Conservation (phyloP, 768 basidiomycete genomes). For the button mushroom (Agaricus bisporus) region DNA sequence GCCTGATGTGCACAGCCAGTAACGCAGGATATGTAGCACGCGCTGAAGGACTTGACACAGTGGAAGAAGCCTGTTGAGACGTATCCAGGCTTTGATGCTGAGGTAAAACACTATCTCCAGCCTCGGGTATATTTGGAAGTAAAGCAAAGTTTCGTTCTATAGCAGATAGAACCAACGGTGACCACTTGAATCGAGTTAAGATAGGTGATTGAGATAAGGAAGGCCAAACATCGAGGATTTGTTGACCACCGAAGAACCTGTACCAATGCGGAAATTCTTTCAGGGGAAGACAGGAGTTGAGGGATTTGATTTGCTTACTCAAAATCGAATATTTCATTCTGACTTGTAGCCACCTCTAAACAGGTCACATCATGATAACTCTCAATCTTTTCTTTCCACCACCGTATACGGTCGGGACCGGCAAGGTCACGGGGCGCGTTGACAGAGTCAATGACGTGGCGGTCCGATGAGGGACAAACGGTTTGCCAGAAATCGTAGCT, state of each 20-base stretch:
- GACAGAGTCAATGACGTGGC: slow-evolving; percentile 24
- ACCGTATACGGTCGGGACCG: slow-evolving; percentile 34
- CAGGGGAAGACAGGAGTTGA: neutral
- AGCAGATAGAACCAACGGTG: slow-evolving; percentile 42
- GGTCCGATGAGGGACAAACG: slow-evolving; percentile 33
- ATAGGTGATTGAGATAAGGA: slow-evolving; percentile 31
- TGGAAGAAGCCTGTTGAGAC: slow-evolving; percentile 10
- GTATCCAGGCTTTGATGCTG: neutral
- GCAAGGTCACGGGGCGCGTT: slow-evolving; percentile 26
- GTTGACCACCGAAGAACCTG: slow-evolving; percentile 45
- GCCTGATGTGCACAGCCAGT: slow-evolving; percentile 48
- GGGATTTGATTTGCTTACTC: slow-evolving; percentile 27
- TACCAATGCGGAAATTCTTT: neutral
- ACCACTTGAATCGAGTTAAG: slow-evolving; percentile 45
- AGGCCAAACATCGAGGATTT: slow-evolving; percentile 27
- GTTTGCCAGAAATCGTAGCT: slow-evolving; percentile 42
- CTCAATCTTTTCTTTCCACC: slow-evolving; percentile 41
- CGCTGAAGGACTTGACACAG: slow-evolving; percentile 12
- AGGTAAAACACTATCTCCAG: neutral
- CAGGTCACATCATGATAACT: slow-evolving; percentile 16
- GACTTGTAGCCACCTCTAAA: slow-evolving; percentile 1
- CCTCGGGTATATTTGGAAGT: slow-evolving; percentile 14
- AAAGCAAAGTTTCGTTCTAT: slow-evolving; percentile 43
- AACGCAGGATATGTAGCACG: slow-evolving; percentile 30
- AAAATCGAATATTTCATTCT: slow-evolving; percentile 38